Evolutionary conservation across 1,284 basidiomycete species (phyloP).

Genomic region (Mycena sp.): DNA sequence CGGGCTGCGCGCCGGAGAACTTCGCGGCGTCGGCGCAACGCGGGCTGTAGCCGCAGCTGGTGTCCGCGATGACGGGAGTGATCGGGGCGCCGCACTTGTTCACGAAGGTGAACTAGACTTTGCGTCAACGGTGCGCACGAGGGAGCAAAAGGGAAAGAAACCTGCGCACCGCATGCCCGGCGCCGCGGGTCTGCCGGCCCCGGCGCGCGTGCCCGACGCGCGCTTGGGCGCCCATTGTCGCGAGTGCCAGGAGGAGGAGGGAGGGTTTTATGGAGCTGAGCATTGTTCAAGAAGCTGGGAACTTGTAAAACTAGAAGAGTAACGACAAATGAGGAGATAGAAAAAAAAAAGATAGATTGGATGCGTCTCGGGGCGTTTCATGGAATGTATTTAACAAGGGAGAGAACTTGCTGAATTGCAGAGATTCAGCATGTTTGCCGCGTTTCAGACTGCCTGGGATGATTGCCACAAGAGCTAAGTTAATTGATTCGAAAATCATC

Average conservation of each 20-base stretch:
- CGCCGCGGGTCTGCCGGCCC: background rate
- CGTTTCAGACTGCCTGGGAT: no score
- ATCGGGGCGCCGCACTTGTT: constrained; percentile 45
- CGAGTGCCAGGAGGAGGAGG: background rate
- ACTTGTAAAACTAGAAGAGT: no score
- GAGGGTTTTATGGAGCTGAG: background rate
- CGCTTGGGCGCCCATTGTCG: background rate
- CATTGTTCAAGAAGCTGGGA: no score
- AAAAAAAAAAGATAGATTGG: no score
- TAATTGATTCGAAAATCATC: no score
- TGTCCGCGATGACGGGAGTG: constrained; percentile 46
- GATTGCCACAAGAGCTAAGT: no score
- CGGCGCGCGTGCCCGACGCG: background rate
- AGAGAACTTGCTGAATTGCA: no score
- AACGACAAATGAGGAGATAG: no score
- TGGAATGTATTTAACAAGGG: no score
- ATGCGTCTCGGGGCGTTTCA: no score
- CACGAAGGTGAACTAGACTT: constrained; percentile 40
- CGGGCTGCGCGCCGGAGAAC: constrained; percentile 47
- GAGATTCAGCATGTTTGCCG: no score
- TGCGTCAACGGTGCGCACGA: background rate
- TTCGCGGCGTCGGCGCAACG: constrained; percentile 41
- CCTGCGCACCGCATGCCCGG: background rate
- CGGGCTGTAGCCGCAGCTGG: constrained; percentile 51
- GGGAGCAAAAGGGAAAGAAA: no score